A percentile compares a stretch with the other conserved stretches of the same genome.
Evolutionary conservation across 2,329 filamentous ascomycete species (phyloP).

Genomic region (Cordyceps farinosa): DNA sequence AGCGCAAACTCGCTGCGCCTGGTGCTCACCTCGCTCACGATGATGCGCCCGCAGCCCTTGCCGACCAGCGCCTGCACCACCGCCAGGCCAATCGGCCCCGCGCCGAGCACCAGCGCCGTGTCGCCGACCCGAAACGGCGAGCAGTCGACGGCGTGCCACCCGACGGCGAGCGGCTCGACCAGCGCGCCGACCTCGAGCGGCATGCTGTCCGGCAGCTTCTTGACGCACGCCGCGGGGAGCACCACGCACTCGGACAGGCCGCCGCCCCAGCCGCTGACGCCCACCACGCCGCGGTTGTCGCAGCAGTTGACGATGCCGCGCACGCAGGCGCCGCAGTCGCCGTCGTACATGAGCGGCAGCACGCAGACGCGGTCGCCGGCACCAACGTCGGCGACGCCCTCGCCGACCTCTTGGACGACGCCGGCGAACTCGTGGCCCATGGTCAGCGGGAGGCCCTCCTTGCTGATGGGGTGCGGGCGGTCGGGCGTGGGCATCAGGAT

Average conservation of each 20-base stretch:
- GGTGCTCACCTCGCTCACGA: constrained; percentile 44
- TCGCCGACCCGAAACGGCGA: constrained; percentile 38
- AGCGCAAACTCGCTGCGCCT: constrained; percentile 40
- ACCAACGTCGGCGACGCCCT: constrained; percentile 42
- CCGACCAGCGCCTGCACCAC: constrained; percentile 45
- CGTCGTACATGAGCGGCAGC: constrained; percentile 58
- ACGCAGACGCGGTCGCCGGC: constrained; percentile 56
- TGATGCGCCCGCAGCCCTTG: constrained; percentile 44
- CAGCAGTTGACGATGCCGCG: constrained; percentile 56
- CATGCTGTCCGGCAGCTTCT: constrained; percentile 49
- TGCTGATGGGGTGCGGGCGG: constrained; percentile 54
- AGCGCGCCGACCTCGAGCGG: constrained; percentile 49
- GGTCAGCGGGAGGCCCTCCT: constrained; percentile 54
- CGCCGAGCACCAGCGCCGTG: constrained; percentile 47
- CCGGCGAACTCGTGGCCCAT: constrained; percentile 66
- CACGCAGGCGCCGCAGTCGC: constrained; percentile 52
- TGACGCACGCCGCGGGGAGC: constrained; percentile 45
- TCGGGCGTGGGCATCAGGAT: constrained; percentile 40
- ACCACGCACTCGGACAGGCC: constrained; percentile 54
- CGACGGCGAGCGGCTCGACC: constrained; percentile 51
- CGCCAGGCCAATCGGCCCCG: constrained; percentile 47
- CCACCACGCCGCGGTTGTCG: constrained; percentile 38
- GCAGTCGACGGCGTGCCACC: constrained; percentile 43
- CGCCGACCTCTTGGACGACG: constrained; percentile 55
- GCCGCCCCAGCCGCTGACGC: constrained; percentile 44